Conservation (phyloP, 2,329 filamentous ascomycete genomes). For the Cylindrodendrum hubeiense region DNA sequence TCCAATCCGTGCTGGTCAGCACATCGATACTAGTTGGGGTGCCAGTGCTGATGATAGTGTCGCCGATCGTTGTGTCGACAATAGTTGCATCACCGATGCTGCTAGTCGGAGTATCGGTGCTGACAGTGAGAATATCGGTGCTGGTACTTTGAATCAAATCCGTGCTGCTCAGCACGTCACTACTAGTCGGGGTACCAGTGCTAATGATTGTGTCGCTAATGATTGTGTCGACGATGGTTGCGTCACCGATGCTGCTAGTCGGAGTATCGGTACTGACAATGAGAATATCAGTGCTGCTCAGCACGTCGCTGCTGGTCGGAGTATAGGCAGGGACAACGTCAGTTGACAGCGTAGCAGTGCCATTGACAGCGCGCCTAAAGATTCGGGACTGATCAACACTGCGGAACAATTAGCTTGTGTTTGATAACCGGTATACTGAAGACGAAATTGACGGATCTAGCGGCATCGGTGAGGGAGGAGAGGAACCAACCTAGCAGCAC, state of each 20-base stretch:
- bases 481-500: slow-evolving; percentile 15
- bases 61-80: neutral
- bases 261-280: neutral
- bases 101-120: neutral
- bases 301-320: neutral
- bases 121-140: no score
- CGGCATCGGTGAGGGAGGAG: neutral
- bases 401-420: neutral
- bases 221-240: neutral
- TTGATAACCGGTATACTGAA: neutral
- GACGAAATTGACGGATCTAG: neutral
- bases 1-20: neutral
- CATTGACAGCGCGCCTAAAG: slow-evolving; percentile 1
- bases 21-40: neutral
- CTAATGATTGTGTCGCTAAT: neutral
- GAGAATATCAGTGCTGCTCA: slow-evolving; percentile 10
- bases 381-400: neutral
- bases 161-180: neutral
- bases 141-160: neutral
- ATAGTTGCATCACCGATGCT: no score
- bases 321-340: neutral
- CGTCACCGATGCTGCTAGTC: neutral
- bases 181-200: slow-evolving; percentile 17
- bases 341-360: slow-evolving; percentile 6
- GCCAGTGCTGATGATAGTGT: slow-evolving; percentile 17